These are phyloP conservation scores for Ascochyta lentis DNA, from an alignment of 2,329 filamentous ascomycete species.

Conservation along the genomic window DNA sequence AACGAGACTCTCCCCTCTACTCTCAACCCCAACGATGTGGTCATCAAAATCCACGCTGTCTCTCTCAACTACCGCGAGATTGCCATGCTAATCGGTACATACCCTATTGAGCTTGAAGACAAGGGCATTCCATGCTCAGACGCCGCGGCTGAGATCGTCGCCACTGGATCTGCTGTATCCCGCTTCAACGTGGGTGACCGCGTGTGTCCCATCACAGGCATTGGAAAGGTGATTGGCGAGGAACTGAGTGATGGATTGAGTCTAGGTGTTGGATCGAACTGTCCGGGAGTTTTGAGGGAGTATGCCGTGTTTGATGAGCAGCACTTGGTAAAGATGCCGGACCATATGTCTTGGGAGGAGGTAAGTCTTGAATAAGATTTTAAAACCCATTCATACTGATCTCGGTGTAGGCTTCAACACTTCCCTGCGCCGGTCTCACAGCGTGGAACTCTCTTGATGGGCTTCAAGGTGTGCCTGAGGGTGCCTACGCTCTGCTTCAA, in stretches of 20 bases:
- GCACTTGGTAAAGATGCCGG: constrained; percentile 31
- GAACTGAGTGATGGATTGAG: constrained; percentile 11
- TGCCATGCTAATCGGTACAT: constrained; percentile 31
- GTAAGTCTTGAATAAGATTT: constrained; percentile 9
- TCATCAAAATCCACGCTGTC: constrained; percentile 36
- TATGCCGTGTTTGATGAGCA: constrained; percentile 36
- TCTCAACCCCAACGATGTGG: constrained; percentile 24
- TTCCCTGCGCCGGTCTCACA: constrained; percentile 33
- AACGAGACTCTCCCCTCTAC: constrained; percentile 22
- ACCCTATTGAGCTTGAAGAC: constrained; percentile 14
- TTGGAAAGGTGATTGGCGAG: constrained; percentile 17
- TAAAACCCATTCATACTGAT: background rate
- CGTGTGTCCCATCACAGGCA: constrained; percentile 26
- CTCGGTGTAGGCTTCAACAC: constrained; percentile 23
- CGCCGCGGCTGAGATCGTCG: constrained; percentile 35
- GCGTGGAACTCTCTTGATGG: constrained; percentile 33
- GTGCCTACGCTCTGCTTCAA: constrained; percentile 25
- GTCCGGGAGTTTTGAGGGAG: constrained; percentile 30
- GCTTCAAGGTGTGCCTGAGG: constrained; percentile 15
- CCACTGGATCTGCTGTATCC: constrained; percentile 23
- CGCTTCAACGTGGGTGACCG: constrained; percentile 32
- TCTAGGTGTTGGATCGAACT: constrained; percentile 18
- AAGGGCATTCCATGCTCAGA: constrained; percentile 33
- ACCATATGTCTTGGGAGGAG: constrained; percentile 37
- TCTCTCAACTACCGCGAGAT: constrained; percentile 40